phyloP scores from a whole-genome alignment of 495 filamentous ascomycete genomes.

The Daldinia childiae region DNA sequence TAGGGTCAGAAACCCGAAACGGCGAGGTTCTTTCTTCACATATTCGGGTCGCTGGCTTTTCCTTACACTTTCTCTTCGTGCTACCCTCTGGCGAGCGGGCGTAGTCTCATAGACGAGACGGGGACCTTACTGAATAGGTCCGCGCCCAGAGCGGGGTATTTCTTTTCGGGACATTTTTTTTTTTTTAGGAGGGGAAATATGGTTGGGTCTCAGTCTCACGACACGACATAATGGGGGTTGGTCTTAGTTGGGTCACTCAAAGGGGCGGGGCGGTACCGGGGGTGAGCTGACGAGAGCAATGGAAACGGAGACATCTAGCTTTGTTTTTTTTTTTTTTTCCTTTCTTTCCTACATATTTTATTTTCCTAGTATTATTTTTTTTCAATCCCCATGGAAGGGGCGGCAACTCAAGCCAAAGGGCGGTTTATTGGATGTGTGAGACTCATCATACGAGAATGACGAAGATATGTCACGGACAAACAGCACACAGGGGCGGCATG shows the following conservation, averaged over 20 bases:
- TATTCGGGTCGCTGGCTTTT: slow-evolving; percentile 36
- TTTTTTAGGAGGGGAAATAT: slow-evolving; percentile 36
- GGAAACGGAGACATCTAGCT: slow-evolving; percentile 15
- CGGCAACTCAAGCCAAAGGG: slow-evolving; percentile 18
- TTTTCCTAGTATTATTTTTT: slow-evolving; percentile 7
- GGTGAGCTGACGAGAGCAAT: slow-evolving; percentile 39
- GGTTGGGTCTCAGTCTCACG: slow-evolving; percentile 44
- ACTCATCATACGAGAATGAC: slow-evolving; percentile 45
- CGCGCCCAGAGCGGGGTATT: slow-evolving; percentile 30
- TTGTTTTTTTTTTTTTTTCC: slow-evolving; percentile 2
- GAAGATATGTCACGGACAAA: slow-evolving; percentile 39
- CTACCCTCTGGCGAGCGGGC: slow-evolving; percentile 8
- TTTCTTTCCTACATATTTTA: slow-evolving; percentile 12
- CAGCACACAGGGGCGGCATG: slow-evolving; percentile 27
- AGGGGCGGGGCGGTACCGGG: slow-evolving; percentile 10
- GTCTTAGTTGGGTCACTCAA: slow-evolving; percentile 19
- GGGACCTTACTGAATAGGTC: slow-evolving; percentile 9
- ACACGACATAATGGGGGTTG: slow-evolving; percentile 34
- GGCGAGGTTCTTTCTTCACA: slow-evolving; percentile 26
- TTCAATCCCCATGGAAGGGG: slow-evolving; percentile 19
- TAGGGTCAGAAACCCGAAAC: slow-evolving; percentile 29
- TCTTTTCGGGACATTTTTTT: slow-evolving; percentile 23
- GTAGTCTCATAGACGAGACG: slow-evolving; percentile 6
- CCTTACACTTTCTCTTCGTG: slow-evolving; percentile 24
- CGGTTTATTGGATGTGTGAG: slow-evolving; percentile 26